Evolutionary conservation across 345 rosid genomes (phyloP), one percentile per base, ranked within the genome.

Genomic region (Viola odorata): DNA sequence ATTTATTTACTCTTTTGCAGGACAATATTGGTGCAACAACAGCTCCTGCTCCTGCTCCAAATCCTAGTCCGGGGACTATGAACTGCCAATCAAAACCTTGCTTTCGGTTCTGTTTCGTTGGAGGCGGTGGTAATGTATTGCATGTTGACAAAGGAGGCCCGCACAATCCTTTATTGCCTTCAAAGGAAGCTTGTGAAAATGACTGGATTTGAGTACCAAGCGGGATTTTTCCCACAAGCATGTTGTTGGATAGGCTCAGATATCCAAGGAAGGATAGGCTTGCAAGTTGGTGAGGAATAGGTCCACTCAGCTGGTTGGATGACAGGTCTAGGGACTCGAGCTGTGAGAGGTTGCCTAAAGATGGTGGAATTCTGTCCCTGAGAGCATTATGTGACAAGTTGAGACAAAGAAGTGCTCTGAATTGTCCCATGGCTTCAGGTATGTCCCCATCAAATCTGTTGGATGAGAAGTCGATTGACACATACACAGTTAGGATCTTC

Each of bases 61-160:
- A 79, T 0, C 89, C 87, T 6, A 80, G 8, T 1, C 89, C 94
- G 0, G 60, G 74, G 39, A 72, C 11, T 61, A 84, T 77, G 77
- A 75, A 60, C 54, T 44, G 68, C 84, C 85, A 80, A 69, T 84
- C 77, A 14, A 75, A 67, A 51, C 44, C 63, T 53, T 52, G 23
- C 0, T 12, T 12, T 7, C 14, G 13, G 3, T 45, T 4, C 3
- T 23, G 13, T 36, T 45, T 4, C 32, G 3, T 2, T 4, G 40
- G 39, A 12, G 63, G 12, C 16, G 5, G 0, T 40, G 45, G 15
- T 15, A 0, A 14, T 3, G 44, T 23, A 47, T 6, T 47, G 4
- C 49, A 57, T 5, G 0, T 3, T 5, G 8, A 0, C 56, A 52
- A 62, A 8, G 58, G 58, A 7, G 10, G 8, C 3, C 67, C 67